A percentile compares a stretch with the other conserved stretches of the same genome.
Conservation (phyloP, 1,139 yeast genomes). For the Pichia sp. region DNA sequence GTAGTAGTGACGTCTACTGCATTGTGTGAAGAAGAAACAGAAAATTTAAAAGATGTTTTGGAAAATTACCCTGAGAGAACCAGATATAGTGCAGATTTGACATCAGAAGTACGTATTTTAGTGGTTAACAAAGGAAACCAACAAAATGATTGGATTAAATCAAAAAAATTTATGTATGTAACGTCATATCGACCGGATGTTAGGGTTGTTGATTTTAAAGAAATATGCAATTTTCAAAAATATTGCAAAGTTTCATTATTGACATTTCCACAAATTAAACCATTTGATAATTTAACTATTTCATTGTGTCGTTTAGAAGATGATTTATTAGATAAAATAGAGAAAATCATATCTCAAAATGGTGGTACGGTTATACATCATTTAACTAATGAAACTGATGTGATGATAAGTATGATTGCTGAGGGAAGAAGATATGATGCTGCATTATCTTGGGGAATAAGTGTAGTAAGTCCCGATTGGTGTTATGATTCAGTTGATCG, state of each 20-base stretch:
- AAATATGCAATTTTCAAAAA: slow-evolving; percentile 27
- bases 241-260: neutral
- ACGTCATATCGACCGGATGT: slow-evolving; percentile 55
- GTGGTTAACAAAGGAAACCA: slow-evolving; percentile 20
- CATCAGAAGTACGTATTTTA: slow-evolving; percentile 21
- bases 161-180: slow-evolving; percentile 38
- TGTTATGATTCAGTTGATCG: slow-evolving; percentile 56
- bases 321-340: slow-evolving; percentile 26
- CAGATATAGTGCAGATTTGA: slow-evolving; percentile 23
- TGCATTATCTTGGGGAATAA: slow-evolving; percentile 61
- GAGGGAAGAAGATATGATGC: slow-evolving; percentile 56
- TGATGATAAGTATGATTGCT: slow-evolving; percentile 46
- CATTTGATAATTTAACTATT: slow-evolving; percentile 23
- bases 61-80: slow-evolving; percentile 9
- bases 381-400: slow-evolving; percentile 43
- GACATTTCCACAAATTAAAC: slow-evolving; percentile 6
- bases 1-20: slow-evolving; percentile 24
- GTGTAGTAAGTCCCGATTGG: slow-evolving; percentile 74
- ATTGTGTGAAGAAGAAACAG: slow-evolving; percentile 17
- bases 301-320: slow-evolving; percentile 24
- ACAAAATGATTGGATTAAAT: slow-evolving; percentile 21
- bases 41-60: neutral
- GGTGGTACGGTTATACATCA: slow-evolving; percentile 58
- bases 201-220: slow-evolving; percentile 42
- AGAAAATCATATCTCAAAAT: slow-evolving; percentile 37